phyloP scores from a whole-genome alignment of 192 early-diverging fungal genomes.

The Dissophora ornata region DNA sequence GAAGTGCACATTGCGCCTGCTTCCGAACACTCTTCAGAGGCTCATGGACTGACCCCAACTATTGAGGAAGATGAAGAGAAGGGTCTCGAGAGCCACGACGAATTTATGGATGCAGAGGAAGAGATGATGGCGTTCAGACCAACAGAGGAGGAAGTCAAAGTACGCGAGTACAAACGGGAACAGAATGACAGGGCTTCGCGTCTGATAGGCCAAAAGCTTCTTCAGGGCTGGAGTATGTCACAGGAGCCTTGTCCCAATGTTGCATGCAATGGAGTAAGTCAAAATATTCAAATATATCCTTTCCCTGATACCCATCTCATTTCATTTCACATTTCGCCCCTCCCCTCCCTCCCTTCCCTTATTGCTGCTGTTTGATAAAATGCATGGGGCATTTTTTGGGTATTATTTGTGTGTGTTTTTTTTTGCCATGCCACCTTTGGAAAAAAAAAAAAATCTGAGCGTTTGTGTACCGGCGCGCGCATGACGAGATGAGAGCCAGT shows the following conservation, averaged over 20 bases:
- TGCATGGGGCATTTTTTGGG: conserved; percentile 21
- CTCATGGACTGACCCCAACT: not conserved
- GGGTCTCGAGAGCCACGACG: conserved; percentile 36
- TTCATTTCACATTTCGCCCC: too few species aligned
- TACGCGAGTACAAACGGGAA: conserved; percentile 8
- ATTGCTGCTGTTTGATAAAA: not conserved
- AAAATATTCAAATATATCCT: conserved; percentile 5
- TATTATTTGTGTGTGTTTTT: not conserved
- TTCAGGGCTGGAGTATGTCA: conserved; percentile 47
- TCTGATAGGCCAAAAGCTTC: conserved; percentile 39
- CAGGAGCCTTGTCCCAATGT: conserved; percentile 44
- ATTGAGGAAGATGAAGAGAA: conserved; percentile 15
- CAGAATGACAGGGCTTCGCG: conserved; percentile 17
- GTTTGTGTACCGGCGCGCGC: not conserved
- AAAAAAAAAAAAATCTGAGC: not conserved
- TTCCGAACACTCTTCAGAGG: not conserved
- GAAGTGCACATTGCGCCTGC: conserved; percentile 4
- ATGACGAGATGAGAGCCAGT: too few species aligned
- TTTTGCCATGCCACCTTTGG: not conserved
- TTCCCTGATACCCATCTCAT: not conserved
- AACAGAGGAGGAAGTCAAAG: not conserved
- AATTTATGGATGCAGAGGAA: conserved; percentile 38
- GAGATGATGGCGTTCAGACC: conserved; percentile 12
- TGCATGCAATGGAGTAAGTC: conserved; percentile 32
- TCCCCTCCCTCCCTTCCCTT: too few species aligned